Evolutionary conservation across 2,329 filamentous ascomycete genomes (phyloP).

Genomic region (Fusarium paranaense): DNA sequence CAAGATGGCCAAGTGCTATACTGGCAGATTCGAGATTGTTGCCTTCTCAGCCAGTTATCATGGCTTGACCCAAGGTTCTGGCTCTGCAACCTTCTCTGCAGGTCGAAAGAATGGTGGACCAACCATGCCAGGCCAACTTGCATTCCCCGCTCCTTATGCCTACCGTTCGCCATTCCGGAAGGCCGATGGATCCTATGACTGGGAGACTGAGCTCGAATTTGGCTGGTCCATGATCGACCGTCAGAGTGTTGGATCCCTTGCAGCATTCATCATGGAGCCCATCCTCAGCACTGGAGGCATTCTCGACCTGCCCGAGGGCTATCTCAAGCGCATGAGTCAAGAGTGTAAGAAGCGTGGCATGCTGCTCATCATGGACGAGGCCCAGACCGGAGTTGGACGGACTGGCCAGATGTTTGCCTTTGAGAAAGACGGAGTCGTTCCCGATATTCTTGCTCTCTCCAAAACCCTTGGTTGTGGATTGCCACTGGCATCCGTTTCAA

Average conservation of each 20-base stretch:
- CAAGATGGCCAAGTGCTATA: constrained; percentile 71
- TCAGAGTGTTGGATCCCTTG: constrained; percentile 67
- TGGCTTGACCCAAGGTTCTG: constrained; percentile 67
- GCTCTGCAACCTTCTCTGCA: constrained; percentile 64
- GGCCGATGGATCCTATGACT: constrained; percentile 71
- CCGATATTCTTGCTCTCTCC: constrained; percentile 46
- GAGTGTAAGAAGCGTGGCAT: constrained; percentile 67
- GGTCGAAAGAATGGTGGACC: constrained; percentile 61
- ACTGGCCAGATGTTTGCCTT: constrained; percentile 70
- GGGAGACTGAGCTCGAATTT: constrained; percentile 72
- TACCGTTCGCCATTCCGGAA: constrained; percentile 72
- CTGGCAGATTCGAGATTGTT: constrained; percentile 73
- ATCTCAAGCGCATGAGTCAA: constrained; percentile 26
- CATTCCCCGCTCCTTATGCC: constrained; percentile 69
- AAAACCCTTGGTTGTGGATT: constrained; percentile 66
- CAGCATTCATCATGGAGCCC: constrained; percentile 70
- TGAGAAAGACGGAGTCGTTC: constrained; percentile 50
- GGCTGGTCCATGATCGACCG: constrained; percentile 71
- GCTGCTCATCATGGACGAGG: constrained; percentile 70
- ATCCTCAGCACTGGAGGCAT: constrained; percentile 66
- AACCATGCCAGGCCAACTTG: constrained; percentile 66
- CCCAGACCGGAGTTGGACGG: constrained; percentile 68
- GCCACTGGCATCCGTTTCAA: constrained; percentile 62
- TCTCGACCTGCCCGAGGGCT: constrained; percentile 18
- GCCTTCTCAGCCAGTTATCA: constrained; percentile 70